Base-by-base conservation (phyloP, 345 rosid species). In the Kernera saxatilis region DNA sequence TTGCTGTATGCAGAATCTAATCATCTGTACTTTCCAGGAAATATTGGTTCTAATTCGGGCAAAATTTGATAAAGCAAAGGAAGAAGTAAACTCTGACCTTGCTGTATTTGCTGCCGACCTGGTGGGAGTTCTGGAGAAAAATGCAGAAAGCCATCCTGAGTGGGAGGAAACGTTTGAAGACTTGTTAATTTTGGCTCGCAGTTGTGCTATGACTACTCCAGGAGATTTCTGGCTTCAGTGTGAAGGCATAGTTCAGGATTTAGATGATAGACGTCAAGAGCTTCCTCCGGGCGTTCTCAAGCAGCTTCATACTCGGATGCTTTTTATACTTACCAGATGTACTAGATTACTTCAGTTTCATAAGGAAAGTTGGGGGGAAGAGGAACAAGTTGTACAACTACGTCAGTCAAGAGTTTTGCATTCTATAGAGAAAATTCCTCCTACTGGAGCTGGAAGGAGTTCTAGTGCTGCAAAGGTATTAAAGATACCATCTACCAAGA, bases 151-250 rank as follows among this genome's bases (percentile, higher is more conserved):
- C 73, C 98, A 95, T 80, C 99, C 99, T 49, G 98, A 95, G 65
- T 90, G 93, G 97, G 96, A 95, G 85, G 96, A 93, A 84, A 88
- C 97, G 13, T 88, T 95, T 37, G 99, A 95, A 81, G 99, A 95
- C 76, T 83, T 95, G 81, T 75, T 95, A 80, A 76, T 95, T 81
- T 80, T 92, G 81, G 99, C 99, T 83, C 88, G 99, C 67, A 83
- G 96, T 72, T 92, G 98, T 83, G 96, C 94, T 69, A 85, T 95
- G 97, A 83, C 92, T 62, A 79, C 87, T 35, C 88, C 99, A 64
- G 90, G 91, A 74, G 98, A 95, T 71, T 95, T 95, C 79, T 95
- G 99, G 99, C 98, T 92, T 79, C 98, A 90, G 73, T 95, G 99
- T 80, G 99, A 95, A 83, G 88, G 97, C 70, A 92, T 92, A 80